Percentiles rank a stretch among this genome's conserved stretches.
These are phyloP conservation scores for Naganishia antarctica DNA, from an alignment of 768 basidiomycete genomes.

Conservation along the genomic window DNA sequence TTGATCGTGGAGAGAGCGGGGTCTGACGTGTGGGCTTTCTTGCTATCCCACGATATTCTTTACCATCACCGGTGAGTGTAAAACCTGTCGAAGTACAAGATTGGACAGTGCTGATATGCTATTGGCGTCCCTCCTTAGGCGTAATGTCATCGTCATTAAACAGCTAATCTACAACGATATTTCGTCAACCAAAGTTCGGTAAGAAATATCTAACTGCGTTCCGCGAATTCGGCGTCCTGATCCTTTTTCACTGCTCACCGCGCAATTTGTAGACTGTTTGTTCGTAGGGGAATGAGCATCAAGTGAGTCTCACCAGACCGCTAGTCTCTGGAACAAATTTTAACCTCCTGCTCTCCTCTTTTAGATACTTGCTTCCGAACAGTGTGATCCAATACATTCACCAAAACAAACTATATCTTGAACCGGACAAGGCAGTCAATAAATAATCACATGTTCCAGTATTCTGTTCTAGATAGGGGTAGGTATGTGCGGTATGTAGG, in stretches of 20 bases:
- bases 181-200: conserved; percentile 78
- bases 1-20: conserved; percentile 94
- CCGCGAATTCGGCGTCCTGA: neutral
- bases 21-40: conserved; percentile 65
- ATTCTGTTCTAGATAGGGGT: too few species aligned
- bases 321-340: neutral
- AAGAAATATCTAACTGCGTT: neutral
- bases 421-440: conserved; percentile 33
- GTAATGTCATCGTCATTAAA: conserved; percentile 83
- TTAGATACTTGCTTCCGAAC: conserved; percentile 81
- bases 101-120: neutral
- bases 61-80: conserved; percentile 51
- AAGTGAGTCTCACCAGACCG: conserved; percentile 41
- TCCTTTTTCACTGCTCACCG: too few species aligned
- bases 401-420: conserved; percentile 58
- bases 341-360: conserved; percentile 62
- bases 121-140: conserved; percentile 60
- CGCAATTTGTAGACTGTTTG: conserved; percentile 49
- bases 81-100: neutral
- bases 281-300: conserved; percentile 54
- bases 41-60: conserved; percentile 54
- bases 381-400: conserved; percentile 93
- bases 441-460: too few species aligned
- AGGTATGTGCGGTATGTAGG: too few species aligned
- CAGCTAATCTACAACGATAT: conserved; percentile 97